These are phyloP conservation scores for Aspergillus pseudonomiae DNA, from an alignment of 2,329 filamentous ascomycete genomes.

Conservation along the genomic window DNA sequence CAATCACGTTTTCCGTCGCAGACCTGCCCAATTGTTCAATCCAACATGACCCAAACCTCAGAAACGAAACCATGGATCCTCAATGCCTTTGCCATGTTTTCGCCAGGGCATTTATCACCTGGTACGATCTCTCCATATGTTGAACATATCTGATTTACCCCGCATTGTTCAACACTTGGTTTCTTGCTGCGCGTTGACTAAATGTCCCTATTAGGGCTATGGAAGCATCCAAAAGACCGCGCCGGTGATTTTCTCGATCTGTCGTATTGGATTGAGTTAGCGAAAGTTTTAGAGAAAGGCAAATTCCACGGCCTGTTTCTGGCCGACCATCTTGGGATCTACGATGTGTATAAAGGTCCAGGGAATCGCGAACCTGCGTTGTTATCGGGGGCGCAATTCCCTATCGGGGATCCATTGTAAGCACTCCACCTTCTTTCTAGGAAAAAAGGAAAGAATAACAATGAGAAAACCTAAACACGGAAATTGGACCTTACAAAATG, in stretches of 20 bases:
- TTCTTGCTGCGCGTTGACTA: not conserved
- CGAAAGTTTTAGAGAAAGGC: constrained; percentile 48
- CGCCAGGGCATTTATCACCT: constrained; percentile 2
- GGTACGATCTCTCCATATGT: not conserved
- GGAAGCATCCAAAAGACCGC: constrained; percentile 33
- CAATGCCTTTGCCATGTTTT: constrained; percentile 9
- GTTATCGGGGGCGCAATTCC: constrained; percentile 41
- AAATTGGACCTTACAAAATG: not conserved
- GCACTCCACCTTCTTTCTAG: not conserved
- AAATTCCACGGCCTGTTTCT: constrained; percentile 53
- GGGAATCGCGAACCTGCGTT: constrained; percentile 40
- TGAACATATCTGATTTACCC: not conserved
- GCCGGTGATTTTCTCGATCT: constrained; percentile 40
- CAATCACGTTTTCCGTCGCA: too few species aligned
- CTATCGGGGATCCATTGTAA: constrained; percentile 40
- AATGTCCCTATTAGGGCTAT: constrained; percentile 9
- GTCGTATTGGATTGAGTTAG: constrained; percentile 50
- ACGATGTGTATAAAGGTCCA: constrained; percentile 48
- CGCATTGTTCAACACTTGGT: not conserved
- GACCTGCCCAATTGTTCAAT: too few species aligned
- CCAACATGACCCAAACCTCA: not conserved
- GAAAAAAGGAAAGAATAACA: not conserved
- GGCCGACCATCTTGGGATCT: constrained; percentile 49
- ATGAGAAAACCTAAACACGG: not conserved
- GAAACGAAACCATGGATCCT: constrained; percentile 9